phyloP scores from a whole-genome alignment of 2,329 filamentous ascomycete genomes.

The Aureobasidium lini region DNA sequence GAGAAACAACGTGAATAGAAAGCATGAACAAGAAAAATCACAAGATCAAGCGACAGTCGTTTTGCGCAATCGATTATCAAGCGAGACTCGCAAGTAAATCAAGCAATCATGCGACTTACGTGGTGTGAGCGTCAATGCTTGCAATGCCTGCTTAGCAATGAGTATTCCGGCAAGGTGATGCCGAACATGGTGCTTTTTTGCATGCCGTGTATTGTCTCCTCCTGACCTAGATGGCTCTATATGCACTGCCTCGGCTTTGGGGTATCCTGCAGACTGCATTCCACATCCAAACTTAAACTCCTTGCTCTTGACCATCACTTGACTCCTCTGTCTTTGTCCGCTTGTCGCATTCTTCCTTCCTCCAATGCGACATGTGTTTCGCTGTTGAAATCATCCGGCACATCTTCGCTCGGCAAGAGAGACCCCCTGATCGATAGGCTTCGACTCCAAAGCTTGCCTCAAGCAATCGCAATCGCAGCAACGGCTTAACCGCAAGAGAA shows the following conservation, averaged over 20 bases:
- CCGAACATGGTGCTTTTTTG: not conserved
- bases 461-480: not conserved
- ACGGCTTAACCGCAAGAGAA: slow-evolving; percentile 3
- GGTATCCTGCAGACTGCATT: not conserved
- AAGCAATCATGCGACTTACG: slow-evolving; percentile 1
- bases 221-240: not conserved
- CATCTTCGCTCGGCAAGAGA: not conserved
- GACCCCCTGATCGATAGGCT: not conserved
- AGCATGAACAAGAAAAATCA: not conserved
- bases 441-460: not conserved
- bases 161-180: not conserved
- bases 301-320: not conserved
- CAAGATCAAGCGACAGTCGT: not conserved
- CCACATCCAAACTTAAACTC: not conserved
- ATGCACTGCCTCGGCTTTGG: not conserved
- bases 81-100: not conserved
- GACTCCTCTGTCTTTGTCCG: not conserved
- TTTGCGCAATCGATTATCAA: not conserved
- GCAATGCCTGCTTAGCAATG: not conserved
- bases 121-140: not conserved
- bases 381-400: not conserved
- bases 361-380: not conserved
- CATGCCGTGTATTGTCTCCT: not conserved
- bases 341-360: not conserved
- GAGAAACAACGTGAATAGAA: not conserved